Base-by-base conservation (phyloP, 2,329 filamentous ascomycete species). In the Stylonectria norvegica region DNA sequence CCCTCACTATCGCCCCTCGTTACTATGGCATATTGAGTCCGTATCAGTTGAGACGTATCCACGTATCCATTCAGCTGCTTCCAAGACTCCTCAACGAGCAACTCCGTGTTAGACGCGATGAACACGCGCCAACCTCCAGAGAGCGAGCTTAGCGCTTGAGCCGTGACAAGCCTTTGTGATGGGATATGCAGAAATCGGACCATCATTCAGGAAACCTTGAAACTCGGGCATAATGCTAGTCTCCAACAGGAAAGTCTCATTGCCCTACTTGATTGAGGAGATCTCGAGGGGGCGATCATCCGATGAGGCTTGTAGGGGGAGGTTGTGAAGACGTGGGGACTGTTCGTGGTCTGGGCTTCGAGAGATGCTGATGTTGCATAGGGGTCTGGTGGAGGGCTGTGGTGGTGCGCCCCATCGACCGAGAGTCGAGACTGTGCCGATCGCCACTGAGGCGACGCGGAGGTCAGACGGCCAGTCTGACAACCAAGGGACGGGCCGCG, bases 401-500 rank as follows among this genome's bases (percentile, higher is more conserved):
- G 30, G 15, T 32, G 30, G 7, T 19, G 16, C 19, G 30, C 30
- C 14, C 8, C 30, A 19, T 32, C 17, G 16, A 17, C 16, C 16
- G 34, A 29, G 14, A 31, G n/a, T 30, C 40, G 30, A 42, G 40
- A 38, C 40, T 34, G 20, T 42, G 18, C 17, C n/a, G 16, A 31
- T 22, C 8, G 25, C 25, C 25, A 30, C 18, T 4, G 23, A 22
- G 15, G 3, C 12, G 15, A 17, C 25, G 34, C 35, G 34, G 34
- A 41, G 38, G 47, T 44, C 50, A 53, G 37, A 50, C 43, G 30
- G 37, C 19, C 37, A 39, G 34, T 33, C 46, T 48, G 38, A 52
- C 45, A 47, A 44, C 38, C 49, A 38, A 57, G 54, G 54, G 54
- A 57, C 54, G 54, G 54, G 45, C 54, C 54, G 54, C 45, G 36